These are phyloP conservation scores for Jacaranda copaia DNA, from an alignment of 257 asterid species.

Conservation along the genomic window DNA sequence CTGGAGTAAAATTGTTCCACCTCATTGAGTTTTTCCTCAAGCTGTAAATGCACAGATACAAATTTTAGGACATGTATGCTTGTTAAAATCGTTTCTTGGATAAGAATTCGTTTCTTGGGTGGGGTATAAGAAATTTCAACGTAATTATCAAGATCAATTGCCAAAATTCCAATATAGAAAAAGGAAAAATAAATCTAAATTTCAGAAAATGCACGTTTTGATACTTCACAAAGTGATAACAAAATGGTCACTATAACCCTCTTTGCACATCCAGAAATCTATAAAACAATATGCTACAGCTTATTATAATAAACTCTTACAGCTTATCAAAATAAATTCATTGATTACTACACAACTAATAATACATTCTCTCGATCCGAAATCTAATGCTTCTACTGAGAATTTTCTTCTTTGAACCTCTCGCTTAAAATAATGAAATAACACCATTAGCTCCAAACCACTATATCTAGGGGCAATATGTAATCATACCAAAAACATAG, in stretches of 20 bases:
- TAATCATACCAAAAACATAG: not conserved
- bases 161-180: not conserved
- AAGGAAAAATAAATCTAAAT: not conserved
- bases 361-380: not conserved
- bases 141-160: not conserved
- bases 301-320: not conserved
- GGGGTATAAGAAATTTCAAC: not conserved
- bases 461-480: not conserved
- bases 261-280: not conserved
- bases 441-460: not conserved
- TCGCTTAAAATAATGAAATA: not conserved
- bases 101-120: conserved; percentile 4
- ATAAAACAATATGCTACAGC: not conserved
- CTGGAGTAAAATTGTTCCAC: conserved; percentile 78
- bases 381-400: conserved; percentile 9
- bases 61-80: conserved; percentile 1
- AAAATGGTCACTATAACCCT: conserved; percentile 13
- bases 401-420: conserved; percentile 10
- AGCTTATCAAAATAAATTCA: not conserved
- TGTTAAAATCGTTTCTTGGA: not conserved
- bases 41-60: conserved; percentile 48
- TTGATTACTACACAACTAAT: conserved; percentile 23
- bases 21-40: conserved; percentile 69
- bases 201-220: not conserved
- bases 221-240: not conserved